phyloP scores from a whole-genome alignment of 768 basidiomycete genomes.

The Suillus paluster region DNA sequence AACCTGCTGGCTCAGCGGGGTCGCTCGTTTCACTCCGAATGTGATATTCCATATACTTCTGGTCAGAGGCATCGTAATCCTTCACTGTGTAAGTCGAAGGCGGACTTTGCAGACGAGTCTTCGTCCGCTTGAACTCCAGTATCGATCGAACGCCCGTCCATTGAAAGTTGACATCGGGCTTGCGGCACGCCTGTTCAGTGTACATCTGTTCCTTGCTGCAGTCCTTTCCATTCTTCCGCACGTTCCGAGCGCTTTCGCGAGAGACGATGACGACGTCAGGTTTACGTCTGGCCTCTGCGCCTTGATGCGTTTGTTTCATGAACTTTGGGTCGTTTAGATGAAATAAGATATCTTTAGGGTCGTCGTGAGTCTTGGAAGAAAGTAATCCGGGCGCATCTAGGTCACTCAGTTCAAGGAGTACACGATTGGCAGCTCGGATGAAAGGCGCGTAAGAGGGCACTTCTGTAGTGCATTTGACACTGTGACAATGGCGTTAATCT shows the following conservation, averaged over 20 bases:
- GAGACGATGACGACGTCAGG: constrained; percentile 1
- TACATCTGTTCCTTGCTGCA: background rate
- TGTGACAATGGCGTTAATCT: background rate
- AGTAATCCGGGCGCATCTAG: background rate
- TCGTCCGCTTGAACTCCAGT: constrained; percentile 1
- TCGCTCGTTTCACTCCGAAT: background rate
- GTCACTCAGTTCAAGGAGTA: background rate
- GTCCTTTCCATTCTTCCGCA: background rate
- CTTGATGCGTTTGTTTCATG: background rate
- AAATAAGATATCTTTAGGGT: background rate
- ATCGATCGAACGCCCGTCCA: background rate
- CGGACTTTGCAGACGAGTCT: background rate
- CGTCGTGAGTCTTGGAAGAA: background rate
- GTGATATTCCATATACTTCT: background rate
- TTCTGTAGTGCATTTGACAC: background rate
- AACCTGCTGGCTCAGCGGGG: background rate
- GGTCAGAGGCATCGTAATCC: background rate
- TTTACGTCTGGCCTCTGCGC: background rate
- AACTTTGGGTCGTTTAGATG: background rate
- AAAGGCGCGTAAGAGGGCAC: background rate
- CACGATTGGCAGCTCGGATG: background rate
- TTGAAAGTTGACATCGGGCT: background rate
- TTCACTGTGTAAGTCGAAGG: background rate
- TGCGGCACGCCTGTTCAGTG: background rate
- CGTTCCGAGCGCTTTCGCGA: background rate